These are phyloP conservation scores for Symbiodinium natans DNA, from an alignment of 73 alveolate genomes.

Conservation along the genomic window DNA sequence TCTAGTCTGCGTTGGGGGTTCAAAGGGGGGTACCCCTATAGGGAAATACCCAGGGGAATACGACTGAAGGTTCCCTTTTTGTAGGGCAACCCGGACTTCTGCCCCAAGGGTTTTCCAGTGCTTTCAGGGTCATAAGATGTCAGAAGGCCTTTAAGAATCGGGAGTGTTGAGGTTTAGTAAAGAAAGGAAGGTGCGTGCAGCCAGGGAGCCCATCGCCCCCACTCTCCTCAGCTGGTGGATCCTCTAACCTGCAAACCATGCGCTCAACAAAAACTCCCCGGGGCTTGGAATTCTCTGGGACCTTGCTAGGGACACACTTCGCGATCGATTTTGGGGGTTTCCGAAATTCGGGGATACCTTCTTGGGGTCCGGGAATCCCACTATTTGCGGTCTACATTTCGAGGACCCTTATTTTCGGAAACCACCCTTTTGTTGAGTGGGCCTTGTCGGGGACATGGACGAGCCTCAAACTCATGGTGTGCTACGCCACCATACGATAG, in stretches of 20 bases:
- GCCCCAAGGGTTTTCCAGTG: not conserved
- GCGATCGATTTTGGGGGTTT: not conserved
- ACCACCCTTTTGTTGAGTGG: no score
- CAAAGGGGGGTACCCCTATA: no score
- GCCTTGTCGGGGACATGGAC: not conserved
- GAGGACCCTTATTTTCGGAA: not conserved
- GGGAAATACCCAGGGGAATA: no score
- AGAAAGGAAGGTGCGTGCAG: no score
- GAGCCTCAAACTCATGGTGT: not conserved
- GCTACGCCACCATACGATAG: no score
- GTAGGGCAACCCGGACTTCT: not conserved
- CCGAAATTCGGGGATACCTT: not conserved
- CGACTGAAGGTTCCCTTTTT: no score
- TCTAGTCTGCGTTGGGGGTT: no score
- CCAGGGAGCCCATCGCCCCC: not conserved
- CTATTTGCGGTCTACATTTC: not conserved
- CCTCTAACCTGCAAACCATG: not conserved
- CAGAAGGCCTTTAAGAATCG: no score
- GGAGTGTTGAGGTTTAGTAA: no score
- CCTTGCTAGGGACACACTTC: not conserved
- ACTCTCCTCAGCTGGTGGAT: not conserved
- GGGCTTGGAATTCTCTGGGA: not conserved
- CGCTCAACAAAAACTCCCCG: not conserved
- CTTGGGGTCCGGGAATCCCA: no score
- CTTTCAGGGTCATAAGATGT: no score